These are phyloP conservation scores for Ophiostoma populinum DNA, from an alignment of 2,329 filamentous ascomycete genomes.

Conservation along the genomic window DNA sequence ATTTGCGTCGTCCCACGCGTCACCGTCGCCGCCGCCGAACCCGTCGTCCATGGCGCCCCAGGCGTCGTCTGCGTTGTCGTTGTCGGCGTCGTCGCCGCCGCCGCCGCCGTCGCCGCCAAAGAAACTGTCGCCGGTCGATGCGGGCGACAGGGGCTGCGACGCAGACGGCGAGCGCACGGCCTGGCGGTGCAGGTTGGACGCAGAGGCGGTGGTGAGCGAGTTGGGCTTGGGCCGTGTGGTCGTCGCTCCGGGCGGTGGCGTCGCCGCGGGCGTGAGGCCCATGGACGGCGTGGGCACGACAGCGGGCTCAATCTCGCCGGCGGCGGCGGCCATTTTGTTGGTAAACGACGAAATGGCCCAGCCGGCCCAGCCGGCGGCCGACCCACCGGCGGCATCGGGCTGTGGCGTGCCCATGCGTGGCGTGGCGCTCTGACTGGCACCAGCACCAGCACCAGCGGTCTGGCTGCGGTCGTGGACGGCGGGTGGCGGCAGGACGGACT, in stretches of 20 bases:
- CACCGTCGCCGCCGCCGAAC: conserved; percentile 20
- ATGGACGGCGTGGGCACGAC: conserved; percentile 21
- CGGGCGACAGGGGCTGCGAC: conserved; percentile 26
- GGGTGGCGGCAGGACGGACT: conserved; percentile 50
- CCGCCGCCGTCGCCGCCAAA: conserved; percentile 41
- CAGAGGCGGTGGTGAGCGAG: conserved; percentile 26
- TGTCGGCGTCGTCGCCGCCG: conserved; percentile 32
- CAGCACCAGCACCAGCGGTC: too few species aligned
- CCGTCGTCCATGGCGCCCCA: conserved; percentile 58
- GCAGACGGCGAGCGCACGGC: conserved; percentile 34
- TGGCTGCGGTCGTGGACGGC: conserved; percentile 30
- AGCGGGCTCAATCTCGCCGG: conserved; percentile 62
- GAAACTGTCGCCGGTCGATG: conserved; percentile 29
- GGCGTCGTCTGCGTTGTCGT: conserved; percentile 46
- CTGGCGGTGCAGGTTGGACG: conserved; percentile 43
- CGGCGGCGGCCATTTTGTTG: conserved; percentile 72
- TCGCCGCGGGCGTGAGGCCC: conserved; percentile 14
- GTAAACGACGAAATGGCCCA: conserved; percentile 99
- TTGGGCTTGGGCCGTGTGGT: conserved; percentile 18
- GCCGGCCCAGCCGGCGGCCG: conserved; percentile 57
- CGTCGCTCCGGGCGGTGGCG: neutral
- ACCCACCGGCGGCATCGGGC: conserved; percentile 23
- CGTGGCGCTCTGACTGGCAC: too few species aligned
- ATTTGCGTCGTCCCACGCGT: conserved; percentile 17
- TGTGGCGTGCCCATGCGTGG: conserved; percentile 73